Percentiles rank a stretch among this genome's conserved stretches.
phyloP scores from a whole-genome alignment of 2,329 filamentous ascomycete genomes.

The Teratosphaeria gauchensis region DNA sequence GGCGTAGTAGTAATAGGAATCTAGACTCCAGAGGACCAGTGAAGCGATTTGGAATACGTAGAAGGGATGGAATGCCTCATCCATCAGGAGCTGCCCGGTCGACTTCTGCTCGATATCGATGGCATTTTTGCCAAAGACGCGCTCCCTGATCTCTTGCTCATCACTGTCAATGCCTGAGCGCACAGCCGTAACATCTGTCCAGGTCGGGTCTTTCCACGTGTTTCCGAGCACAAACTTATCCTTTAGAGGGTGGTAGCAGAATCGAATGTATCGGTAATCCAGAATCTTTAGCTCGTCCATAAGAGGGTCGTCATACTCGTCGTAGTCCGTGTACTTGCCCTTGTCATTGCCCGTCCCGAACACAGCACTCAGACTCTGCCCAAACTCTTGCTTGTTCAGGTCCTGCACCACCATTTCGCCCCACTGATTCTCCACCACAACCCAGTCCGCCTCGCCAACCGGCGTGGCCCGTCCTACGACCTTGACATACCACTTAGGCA shows the following conservation, averaged over 20 bases:
- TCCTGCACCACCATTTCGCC: constrained; percentile 74
- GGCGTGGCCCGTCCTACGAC: constrained; percentile 61
- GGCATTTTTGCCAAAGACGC: constrained; percentile 79
- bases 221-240: constrained; percentile 81
- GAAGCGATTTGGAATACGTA: constrained; percentile 98
- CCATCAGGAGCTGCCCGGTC: constrained; percentile 68
- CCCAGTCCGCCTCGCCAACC: constrained; percentile 73
- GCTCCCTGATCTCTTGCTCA: constrained; percentile 71
- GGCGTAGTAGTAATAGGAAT: constrained; percentile 97
- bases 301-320: constrained; percentile 65
- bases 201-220: constrained; percentile 88
- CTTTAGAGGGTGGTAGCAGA: constrained; percentile 79
- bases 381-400: constrained; percentile 51
- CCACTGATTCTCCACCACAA: constrained; percentile 97
- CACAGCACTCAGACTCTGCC: constrained; percentile 53
- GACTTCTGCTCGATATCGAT: constrained; percentile 93
- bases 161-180: constrained; percentile 77
- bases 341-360: constrained; percentile 58
- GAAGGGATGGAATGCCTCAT: constrained; percentile 96
- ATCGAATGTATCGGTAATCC: constrained; percentile 88
- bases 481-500: constrained; percentile 76
- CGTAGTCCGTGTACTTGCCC: constrained; percentile 55
- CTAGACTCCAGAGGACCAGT: constrained; percentile 84
- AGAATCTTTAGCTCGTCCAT: constrained; percentile 65
- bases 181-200: constrained; percentile 66